These are phyloP conservation scores for Penicillium coprophilum DNA, from an alignment of 495 filamentous ascomycete genomes.

Conservation along the genomic window DNA sequence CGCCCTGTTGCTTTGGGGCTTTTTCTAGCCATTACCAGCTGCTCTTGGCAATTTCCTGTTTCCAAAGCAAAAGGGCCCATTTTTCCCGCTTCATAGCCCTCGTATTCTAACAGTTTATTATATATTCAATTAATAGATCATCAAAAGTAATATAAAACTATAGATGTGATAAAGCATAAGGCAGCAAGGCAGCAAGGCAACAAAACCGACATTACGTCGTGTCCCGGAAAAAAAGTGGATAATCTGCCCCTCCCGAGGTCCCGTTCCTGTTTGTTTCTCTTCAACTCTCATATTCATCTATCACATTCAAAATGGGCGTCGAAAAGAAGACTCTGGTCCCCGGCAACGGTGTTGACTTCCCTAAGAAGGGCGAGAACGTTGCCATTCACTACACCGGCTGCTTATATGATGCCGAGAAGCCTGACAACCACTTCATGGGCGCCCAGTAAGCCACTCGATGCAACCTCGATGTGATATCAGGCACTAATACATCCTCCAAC, in stretches of 20 bases:
- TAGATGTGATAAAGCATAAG: too few relatives aligned
- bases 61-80: not conserved
- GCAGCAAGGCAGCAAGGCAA: too few relatives aligned
- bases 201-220: not conserved
- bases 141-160: too few relatives aligned
- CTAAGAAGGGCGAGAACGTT: constrained; percentile 64
- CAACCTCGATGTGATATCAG: not conserved
- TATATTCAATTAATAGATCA: too few relatives aligned
- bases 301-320: constrained; percentile 54
- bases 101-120: too few relatives aligned
- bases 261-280: not conserved
- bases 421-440: constrained; percentile 47
- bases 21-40: not conserved
- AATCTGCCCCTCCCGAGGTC: not conserved
- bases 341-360: constrained; percentile 56
- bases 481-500: constrained; percentile 7
- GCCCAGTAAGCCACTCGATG: constrained; percentile 40
- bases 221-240: constrained; percentile 3
- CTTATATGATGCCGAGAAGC: constrained; percentile 63
- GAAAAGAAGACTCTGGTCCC: constrained; percentile 39
- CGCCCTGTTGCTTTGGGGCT: not conserved
- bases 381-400: constrained; percentile 84
- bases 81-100: too few relatives aligned
- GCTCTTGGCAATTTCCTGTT: not conserved
- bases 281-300: not conserved